Conservation (phyloP, 106 monocot species). For the Allium fistulosum region DNA sequence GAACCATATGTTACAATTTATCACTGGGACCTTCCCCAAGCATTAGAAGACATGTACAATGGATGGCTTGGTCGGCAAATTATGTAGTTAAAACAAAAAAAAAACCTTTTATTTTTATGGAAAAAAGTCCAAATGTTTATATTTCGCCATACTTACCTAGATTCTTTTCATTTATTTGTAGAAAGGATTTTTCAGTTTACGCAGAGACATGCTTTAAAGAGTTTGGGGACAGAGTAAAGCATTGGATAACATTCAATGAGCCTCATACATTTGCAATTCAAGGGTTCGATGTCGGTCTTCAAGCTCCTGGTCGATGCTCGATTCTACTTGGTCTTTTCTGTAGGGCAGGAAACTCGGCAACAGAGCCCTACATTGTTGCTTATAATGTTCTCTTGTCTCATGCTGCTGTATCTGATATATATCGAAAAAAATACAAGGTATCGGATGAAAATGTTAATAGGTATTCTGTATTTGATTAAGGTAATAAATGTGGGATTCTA, state of each 20-base stretch:
- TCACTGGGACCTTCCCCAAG: slow-evolving; percentile 83
- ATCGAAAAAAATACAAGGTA: slow-evolving; percentile 60
- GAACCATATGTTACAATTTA: slow-evolving; percentile 70
- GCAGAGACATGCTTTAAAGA: slow-evolving; percentile 68
- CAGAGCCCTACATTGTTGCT: slow-evolving; percentile 69
- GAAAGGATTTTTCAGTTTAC: slow-evolving; percentile 47
- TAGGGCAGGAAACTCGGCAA: slow-evolving; percentile 49
- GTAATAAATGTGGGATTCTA: neutral
- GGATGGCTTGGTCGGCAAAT: slow-evolving; percentile 69
- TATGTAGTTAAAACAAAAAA: slow-evolving; percentile 26
- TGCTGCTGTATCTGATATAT: slow-evolving; percentile 44
- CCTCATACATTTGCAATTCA: slow-evolving; percentile 73
- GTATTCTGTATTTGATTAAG: neutral
- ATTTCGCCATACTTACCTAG: too few species aligned
- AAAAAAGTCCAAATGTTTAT: neutral
- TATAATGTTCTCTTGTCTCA: slow-evolving; percentile 51
- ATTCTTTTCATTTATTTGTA: slow-evolving; percentile 6
- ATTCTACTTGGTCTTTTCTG: slow-evolving; percentile 49
- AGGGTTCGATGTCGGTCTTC: slow-evolving; percentile 68
- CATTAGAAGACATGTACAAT: slow-evolving; percentile 52
- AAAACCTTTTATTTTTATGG: too few species aligned
- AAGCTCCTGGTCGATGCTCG: slow-evolving; percentile 77
- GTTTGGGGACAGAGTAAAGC: slow-evolving; percentile 72
- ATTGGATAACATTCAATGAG: slow-evolving; percentile 81
- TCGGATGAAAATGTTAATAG: neutral